Evolutionary conservation across 352 stramenopile genomes (phyloP).

Genomic region (Phytophthora sojae): DNA sequence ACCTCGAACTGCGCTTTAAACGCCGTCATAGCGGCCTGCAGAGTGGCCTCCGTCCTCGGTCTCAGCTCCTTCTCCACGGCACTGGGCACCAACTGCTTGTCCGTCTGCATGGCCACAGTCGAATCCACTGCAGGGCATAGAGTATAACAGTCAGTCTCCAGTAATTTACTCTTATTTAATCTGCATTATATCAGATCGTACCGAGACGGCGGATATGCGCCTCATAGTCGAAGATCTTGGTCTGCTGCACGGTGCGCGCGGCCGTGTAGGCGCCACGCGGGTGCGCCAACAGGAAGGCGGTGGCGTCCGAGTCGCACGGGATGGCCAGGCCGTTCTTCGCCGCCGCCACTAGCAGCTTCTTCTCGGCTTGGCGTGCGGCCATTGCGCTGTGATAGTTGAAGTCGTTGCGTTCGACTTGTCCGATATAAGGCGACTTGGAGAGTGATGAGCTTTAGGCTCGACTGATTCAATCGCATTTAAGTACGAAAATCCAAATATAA

Average conservation of each 20-base stretch:
- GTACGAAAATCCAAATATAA: not conserved
- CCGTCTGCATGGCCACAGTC: slow-evolving; percentile 68
- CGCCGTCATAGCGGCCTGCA: slow-evolving; percentile 71
- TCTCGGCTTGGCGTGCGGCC: slow-evolving; percentile 29
- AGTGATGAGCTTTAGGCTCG: not conserved
- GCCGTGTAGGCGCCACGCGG: slow-evolving; percentile 79
- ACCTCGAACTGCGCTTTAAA: slow-evolving; percentile 59
- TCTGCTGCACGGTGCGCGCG: slow-evolving; percentile 78
- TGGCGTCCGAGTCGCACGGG: slow-evolving; percentile 67
- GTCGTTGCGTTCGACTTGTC: not conserved
- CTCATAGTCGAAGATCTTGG: slow-evolving; percentile 83
- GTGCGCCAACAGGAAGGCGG: slow-evolving; percentile 66
- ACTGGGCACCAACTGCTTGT: slow-evolving; percentile 26
- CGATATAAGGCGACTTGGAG: not conserved
- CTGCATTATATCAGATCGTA: slow-evolving; percentile 20
- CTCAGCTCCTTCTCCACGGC: slow-evolving; percentile 56
- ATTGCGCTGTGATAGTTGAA: slow-evolving; percentile 5
- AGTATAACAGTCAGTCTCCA: slow-evolving; percentile 5
- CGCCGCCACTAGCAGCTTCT: slow-evolving; percentile 53
- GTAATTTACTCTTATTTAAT: not conserved
- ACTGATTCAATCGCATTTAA: not conserved
- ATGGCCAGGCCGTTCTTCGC: slow-evolving; percentile 82
- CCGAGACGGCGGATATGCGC: slow-evolving; percentile 79
- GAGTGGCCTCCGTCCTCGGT: slow-evolving; percentile 65
- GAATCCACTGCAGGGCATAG: slow-evolving; percentile 62